Base-by-base conservation (phyloP, 306 rosid species). In the Carpinus viminea region DNA sequence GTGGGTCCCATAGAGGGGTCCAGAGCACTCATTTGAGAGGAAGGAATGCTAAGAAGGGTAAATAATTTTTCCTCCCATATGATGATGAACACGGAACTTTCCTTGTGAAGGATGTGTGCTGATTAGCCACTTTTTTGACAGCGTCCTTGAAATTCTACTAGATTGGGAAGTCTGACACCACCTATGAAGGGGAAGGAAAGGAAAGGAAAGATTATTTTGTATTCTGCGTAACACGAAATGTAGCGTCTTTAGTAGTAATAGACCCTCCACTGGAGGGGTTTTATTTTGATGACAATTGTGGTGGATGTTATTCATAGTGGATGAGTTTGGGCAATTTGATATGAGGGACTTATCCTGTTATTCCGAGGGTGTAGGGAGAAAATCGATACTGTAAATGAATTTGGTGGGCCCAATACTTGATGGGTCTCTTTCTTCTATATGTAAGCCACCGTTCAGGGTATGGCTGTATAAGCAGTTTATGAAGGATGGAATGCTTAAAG, bases 111-210 rank as follows among this genome's bases (percentile, higher is more conserved):
- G 50, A 41, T 10, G 18, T 66, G 72, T 41, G 48, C 72, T 66
- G 28, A 66, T 41, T 66, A 38, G 72, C 51, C 51, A 66, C 28
- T 66, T 66, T 66, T 66, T 66, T 18, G 51, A 41, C 26, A 38
- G 16, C 72, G 17, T 66, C 3, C 18, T 18, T 41, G 72, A 66
- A 6, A 36, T 41, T 41, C 18, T 41, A 3, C 10, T n/a, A 66
- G 43, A 17, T 66, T 3, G 13, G 17, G 12, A 41, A 18, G 50
- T 17, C 16, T 18, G 51, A 66, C 3, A 31, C 34, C 34, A 31
- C 34, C 34, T 31, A 31, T 31, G 34, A 31, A 31, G 3, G 34
- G n/a, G n/a, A n/a, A n/a, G 31, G 34, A 31, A 31, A 31, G 34
- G 34, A 31, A 31, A 31, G 26, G 26, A 24, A 24, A 24, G 26